Evolutionary conservation across 805 yeast genomes (phyloP).

Genomic region (Blastobotrys americana): DNA sequence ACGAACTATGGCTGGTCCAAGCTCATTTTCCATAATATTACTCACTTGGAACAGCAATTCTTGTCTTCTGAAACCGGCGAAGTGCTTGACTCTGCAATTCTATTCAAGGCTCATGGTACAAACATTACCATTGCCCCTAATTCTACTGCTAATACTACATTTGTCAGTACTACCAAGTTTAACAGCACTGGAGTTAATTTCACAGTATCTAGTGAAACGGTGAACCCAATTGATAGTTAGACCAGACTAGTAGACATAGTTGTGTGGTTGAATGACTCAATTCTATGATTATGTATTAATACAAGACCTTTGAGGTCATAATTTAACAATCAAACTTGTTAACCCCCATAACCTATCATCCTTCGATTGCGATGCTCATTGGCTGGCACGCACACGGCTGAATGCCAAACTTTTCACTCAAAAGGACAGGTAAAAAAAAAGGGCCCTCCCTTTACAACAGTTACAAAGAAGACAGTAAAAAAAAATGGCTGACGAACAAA

Average conservation of each 20-base stretch:
- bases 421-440: not conserved
- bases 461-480: constrained; percentile 1
- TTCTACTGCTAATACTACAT: no score
- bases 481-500: constrained; percentile 28
- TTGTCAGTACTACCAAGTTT: no score
- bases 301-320: no score
- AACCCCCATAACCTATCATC: no score
- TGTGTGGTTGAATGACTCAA: no score
- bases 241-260: no score
- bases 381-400: constrained; percentile 1
- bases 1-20: constrained; percentile 25
- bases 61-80: constrained; percentile 23
- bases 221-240: no score
- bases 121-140: no score
- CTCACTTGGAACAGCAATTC: constrained; percentile 29
- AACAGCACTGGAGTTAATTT: no score
- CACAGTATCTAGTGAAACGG: no score
- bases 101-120: constrained; percentile 20
- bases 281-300: no score
- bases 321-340: no score
- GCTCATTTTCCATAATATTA: constrained; percentile 27
- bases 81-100: constrained; percentile 24
- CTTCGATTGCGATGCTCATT: not conserved
- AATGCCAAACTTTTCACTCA: constrained; percentile 1
- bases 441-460: constrained; percentile 1